These are phyloP conservation scores for Echinochloa phyllopogon DNA, from an alignment of 176 grass and related monocot species.

Conservation along the genomic window DNA sequence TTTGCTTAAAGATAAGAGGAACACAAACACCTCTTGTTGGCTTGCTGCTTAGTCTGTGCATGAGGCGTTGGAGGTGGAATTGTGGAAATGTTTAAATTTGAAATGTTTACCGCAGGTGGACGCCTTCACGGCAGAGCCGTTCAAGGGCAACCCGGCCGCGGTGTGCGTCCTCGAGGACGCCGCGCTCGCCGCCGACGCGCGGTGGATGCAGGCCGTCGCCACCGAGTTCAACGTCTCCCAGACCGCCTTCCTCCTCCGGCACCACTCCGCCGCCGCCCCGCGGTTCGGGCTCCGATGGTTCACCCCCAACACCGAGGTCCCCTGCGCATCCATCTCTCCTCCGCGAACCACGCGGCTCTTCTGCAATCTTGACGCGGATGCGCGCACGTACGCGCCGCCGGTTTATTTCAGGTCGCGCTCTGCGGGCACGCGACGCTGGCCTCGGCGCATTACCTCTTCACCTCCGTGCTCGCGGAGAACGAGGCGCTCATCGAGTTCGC, in stretches of 20 bases:
- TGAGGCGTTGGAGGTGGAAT: too few relatives aligned
- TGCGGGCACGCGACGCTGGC: slow-evolving; percentile 75
- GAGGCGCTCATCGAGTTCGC: slow-evolving; percentile 54
- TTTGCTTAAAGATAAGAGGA: too few relatives aligned
- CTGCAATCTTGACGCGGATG: neutral
- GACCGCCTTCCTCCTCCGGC: slow-evolving; percentile 58
- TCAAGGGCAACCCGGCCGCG: slow-evolving; percentile 83
- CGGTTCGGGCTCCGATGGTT: slow-evolving; percentile 78
- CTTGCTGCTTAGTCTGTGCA: too few relatives aligned
- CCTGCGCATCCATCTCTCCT: neutral
- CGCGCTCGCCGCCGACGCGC: slow-evolving; percentile 25
- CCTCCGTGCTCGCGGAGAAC: slow-evolving; percentile 39
- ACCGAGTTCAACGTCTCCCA: slow-evolving; percentile 75
- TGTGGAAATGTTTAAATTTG: too few relatives aligned
- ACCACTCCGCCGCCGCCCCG: slow-evolving; percentile 25
- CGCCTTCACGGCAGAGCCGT: slow-evolving; percentile 57
- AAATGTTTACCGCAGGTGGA: slow-evolving; percentile 58
- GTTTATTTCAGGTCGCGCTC: slow-evolving; percentile 21
- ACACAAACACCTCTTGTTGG: too few relatives aligned
- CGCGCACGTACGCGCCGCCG: too few relatives aligned
- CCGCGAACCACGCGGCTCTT: neutral
- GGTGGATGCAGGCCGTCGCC: slow-evolving; percentile 81
- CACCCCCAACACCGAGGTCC: slow-evolving; percentile 69
- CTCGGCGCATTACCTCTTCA: slow-evolving; percentile 69
- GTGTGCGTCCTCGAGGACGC: slow-evolving; percentile 64